Evolutionary conservation across 371 early-diverging fungal genomes (phyloP).

Genomic region (Blakeslea trispora): DNA sequence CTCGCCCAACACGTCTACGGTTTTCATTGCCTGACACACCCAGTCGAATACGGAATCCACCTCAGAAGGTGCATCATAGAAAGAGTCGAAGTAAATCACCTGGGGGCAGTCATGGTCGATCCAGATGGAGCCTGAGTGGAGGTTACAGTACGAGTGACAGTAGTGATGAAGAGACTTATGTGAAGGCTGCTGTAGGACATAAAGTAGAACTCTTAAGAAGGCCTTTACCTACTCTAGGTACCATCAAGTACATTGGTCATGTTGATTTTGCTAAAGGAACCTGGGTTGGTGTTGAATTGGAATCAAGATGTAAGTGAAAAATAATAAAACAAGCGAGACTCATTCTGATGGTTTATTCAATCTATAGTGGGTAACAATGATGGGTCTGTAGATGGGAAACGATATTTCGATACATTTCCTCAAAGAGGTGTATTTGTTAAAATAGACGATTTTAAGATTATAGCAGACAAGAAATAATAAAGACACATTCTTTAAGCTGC

Average conservation of each 20-base stretch:
- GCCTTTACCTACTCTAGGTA: conserved; percentile 43
- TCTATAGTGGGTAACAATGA: conserved; percentile 41
- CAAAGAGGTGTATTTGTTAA: conserved; percentile 47
- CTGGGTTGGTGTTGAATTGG: conserved; percentile 51
- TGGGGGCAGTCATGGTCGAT: background rate
- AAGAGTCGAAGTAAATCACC: conserved; percentile 25
- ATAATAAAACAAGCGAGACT: too few species aligned
- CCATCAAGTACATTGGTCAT: conserved; percentile 46
- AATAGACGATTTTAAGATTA: conserved; percentile 38
- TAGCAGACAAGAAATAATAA: conserved; percentile 16
- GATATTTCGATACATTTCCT: conserved; percentile 45
- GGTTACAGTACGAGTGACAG: conserved; percentile 29
- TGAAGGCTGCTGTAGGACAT: conserved; percentile 36
- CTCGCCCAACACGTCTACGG: conserved; percentile 12
- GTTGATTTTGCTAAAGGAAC: conserved; percentile 46
- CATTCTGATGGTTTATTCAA: background rate
- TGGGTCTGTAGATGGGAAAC: conserved; percentile 37
- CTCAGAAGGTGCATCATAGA: conserved; percentile 10
- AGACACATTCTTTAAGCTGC: background rate
- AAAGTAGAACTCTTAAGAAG: conserved; percentile 42
- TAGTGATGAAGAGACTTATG: conserved; percentile 29
- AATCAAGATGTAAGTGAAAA: conserved; percentile 44
- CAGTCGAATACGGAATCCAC: conserved; percentile 2
- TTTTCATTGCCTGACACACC: conserved; percentile 27
- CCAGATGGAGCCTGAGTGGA: conserved; percentile 23